Evolutionary conservation across 805 yeast genomes (phyloP), one percentile per base, ranked within the genome.

Genomic region (Yamadazyma scolyti): DNA sequence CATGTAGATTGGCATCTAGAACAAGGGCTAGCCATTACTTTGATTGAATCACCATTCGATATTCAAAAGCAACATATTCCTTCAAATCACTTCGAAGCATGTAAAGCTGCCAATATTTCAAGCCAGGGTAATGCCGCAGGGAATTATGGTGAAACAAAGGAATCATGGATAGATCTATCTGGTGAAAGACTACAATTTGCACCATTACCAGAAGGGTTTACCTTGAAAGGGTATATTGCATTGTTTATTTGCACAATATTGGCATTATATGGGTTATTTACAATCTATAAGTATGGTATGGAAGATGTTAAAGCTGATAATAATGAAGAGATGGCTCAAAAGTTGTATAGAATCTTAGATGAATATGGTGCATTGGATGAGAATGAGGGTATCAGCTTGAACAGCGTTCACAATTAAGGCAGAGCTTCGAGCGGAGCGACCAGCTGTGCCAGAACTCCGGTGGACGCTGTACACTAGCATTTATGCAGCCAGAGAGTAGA

Each of bases 1-100:
- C 98, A 90, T 58, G 83, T 93, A 51, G 97, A 93, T 58, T 90
- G 98, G 98, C 98, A 93, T 67, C 74, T 90, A 70, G 73, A 79
- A 51, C 97, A 93, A 68, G 98, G 98, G 52, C 73, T 90, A 48
- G 95, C 95, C 9, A 48, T 88, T 34, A 68, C 71, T 8, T 65
- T 93, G 25, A 64, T 90, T 33, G 98, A 90, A 65, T 96, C 87
- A 34, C 98, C 98, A 17, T 45, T 56, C 8, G 70, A 71, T 34
- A 68, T 90, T 29, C 86, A 80, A 56, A 20, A 33, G 14, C 46
- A 50, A 14, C 30, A 39, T 10, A 48, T 79, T 4, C 73, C 76
- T 7, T 56, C 56, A 0, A 69, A 74, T 25, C 82, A 73, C 48
- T 51, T 65, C 18, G 60, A 65, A 10, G 65, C 65, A 4, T 82